Base-by-base conservation (phyloP, 768 basidiomycete genomes). In the Cyathus striatus region DNA sequence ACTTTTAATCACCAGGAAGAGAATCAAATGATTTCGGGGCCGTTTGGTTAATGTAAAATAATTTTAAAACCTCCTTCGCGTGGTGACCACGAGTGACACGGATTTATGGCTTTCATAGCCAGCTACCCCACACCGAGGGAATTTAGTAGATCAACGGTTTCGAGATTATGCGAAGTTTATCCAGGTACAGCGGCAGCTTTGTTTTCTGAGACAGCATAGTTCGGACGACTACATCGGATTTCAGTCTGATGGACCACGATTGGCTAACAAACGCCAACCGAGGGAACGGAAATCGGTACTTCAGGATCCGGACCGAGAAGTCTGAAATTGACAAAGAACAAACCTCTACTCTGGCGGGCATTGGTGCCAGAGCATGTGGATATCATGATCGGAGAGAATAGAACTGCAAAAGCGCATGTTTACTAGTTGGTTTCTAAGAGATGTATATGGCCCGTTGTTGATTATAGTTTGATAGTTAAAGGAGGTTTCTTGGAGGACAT, bases 161-260 rank as follows among this genome's bases (percentile, higher is more conserved):
- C 9, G 9, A n/a, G 27, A 7, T n/a, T 17, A 40, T 20, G 50
- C 50, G 50, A 51, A 39, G 45, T 51, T 51, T 38, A 43, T 49
- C 50, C 50, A 39, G 42, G 25, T 32, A 34, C 17, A 34, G 35
- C 44, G 50, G 42, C 37, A 38, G 27, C 27, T 30, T 16, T 40
- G n/a, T 38, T 17, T 30, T 34, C 18, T 36, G 34, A 41, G 37
- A 39, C 24, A 43, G 27, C 38, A 35, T 25, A 44, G 24, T 40
- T 40, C 47, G 47, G 50, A 46, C 30, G 46, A 51, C 43, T 2
- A 34, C 20, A 33, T 46, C 50, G 50, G 50, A 49, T 46, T 49
- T 51, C 49, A 51, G 45, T 45, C 26, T 34, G 39, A 46, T 46
- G 37, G 44, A 35, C 50, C 47, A 44, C 35, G 47, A 45, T 43